Conservation (phyloP, 2,329 filamentous ascomycete species). For the Aspergillus hiratsukae region DNA sequence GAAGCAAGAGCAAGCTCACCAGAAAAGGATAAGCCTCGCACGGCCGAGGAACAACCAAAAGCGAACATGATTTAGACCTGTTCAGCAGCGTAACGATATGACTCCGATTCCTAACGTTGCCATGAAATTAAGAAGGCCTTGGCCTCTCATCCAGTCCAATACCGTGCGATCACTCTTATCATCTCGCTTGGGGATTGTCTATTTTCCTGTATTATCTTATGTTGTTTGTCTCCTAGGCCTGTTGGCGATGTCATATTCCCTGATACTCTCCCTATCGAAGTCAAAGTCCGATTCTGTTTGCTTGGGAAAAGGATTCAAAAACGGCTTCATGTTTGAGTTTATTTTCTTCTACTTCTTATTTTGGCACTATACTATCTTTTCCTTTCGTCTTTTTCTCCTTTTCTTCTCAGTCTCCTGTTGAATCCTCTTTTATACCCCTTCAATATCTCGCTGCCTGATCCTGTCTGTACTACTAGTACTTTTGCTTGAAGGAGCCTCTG, state of each 20-base stretch:
- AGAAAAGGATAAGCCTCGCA: constrained; percentile 22
- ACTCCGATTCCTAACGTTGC: constrained; percentile 21
- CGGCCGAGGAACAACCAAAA: constrained; percentile 17
- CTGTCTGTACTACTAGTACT: constrained; percentile 19
- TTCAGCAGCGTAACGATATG: constrained; percentile 12
- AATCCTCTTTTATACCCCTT: constrained; percentile 20
- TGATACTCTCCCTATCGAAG: not conserved
- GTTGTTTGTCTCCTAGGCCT: not conserved
- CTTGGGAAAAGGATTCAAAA: not conserved
- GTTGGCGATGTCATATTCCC: not conserved
- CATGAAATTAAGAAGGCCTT: constrained; percentile 10
- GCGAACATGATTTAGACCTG: constrained; percentile 33
- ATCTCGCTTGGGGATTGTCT: not conserved
- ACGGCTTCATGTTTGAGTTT: constrained; percentile 3
- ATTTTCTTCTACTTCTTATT: constrained; percentile 2
- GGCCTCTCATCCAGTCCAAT: not conserved
- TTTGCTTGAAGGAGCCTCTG: constrained; percentile 3
- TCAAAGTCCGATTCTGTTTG: not conserved
- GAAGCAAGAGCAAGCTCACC: constrained; percentile 34
- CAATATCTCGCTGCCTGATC: constrained; percentile 1
- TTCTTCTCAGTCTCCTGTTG: constrained; percentile 6
- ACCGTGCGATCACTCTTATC: not conserved
- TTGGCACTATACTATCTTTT: not conserved
- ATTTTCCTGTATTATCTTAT: not conserved
- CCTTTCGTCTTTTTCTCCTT: constrained; percentile 4